phyloP scores from a whole-genome alignment of 2,329 filamentous ascomycete species.

The Akanthomyces lecanii region DNA sequence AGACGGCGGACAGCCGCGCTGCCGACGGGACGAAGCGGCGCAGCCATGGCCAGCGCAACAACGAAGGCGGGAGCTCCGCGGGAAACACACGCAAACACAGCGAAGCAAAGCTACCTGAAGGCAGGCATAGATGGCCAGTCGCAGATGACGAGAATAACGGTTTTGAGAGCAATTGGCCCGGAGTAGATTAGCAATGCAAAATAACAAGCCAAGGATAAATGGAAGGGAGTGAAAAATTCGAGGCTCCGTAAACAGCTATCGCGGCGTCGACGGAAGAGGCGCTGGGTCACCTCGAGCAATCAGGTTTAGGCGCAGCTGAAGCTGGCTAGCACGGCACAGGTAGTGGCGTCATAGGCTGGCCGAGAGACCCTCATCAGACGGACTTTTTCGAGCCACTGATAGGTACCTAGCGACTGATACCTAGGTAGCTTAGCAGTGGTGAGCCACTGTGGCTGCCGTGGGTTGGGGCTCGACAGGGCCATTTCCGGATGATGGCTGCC shows the following conservation, averaged over 20 bases:
- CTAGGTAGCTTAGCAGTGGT: no score
- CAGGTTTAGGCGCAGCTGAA: conserved; percentile 1
- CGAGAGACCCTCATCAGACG: not conserved
- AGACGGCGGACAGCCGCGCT: not conserved
- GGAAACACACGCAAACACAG: not conserved
- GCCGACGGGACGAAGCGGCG: conserved; percentile 12
- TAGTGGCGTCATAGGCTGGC: conserved; percentile 15
- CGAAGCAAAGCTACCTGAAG: not conserved
- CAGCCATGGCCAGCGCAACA: not conserved
- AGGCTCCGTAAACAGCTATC: not conserved
- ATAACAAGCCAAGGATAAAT: not conserved
- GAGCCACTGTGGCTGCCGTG: not conserved
- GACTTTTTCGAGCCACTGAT: not conserved
- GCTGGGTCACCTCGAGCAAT: not conserved
- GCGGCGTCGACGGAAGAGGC: not conserved
- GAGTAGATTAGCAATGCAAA: not conserved
- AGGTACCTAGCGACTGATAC: no score
- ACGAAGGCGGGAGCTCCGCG: not conserved
- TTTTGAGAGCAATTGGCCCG: not conserved
- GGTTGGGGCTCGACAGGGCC: not conserved
- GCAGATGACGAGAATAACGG: not conserved
- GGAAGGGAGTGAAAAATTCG: not conserved
- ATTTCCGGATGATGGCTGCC: not conserved
- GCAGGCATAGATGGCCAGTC: not conserved
- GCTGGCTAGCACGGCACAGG: conserved; percentile 14